Conservation (phyloP, 257 asterid genomes). For the Nicotiana benthamiana region DNA sequence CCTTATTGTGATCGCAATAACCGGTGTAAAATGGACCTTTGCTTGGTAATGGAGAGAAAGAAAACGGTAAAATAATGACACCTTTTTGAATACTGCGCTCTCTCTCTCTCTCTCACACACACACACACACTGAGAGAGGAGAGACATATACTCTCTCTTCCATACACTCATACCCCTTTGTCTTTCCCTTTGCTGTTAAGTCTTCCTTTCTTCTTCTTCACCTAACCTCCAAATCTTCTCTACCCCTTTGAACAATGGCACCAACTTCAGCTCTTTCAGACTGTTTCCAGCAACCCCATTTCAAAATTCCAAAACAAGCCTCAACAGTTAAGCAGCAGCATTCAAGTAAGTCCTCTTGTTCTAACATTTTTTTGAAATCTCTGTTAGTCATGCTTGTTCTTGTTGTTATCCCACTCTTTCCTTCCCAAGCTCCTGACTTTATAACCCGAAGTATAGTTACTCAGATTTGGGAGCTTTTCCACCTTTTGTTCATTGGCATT, state of each 20-base stretch:
- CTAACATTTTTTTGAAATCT: constrained; percentile 43
- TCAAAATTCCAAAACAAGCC: constrained; percentile 10
- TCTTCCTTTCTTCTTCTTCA: constrained; percentile 52
- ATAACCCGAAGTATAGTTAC: constrained; percentile 28
- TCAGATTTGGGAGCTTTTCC: constrained; percentile 67
- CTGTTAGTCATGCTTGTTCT: constrained; percentile 34
- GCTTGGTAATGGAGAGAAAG: not conserved
- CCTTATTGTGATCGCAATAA: not conserved
- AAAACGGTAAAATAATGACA: constrained; percentile 2
- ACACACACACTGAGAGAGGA: not conserved
- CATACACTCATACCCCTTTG: constrained; percentile 6
- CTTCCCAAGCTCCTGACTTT: constrained; percentile 70
- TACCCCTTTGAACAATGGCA: constrained; percentile 28
- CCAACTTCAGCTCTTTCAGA: constrained; percentile 14
- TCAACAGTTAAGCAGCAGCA: constrained; percentile 11
- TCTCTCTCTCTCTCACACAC: not conserved
- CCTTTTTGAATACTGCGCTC: not conserved
- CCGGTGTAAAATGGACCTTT: not conserved
- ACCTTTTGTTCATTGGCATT: constrained; percentile 69
- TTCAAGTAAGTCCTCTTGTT: constrained; percentile 36
- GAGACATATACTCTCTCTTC: not conserved
- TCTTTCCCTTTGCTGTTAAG: constrained; percentile 30
- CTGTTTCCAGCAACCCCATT: constrained; percentile 32
- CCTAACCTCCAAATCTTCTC: constrained; percentile 32
- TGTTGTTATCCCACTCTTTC: constrained; percentile 53